These are phyloP conservation scores for Deuterostichococcus epilithicus DNA, from an alignment of 139 green algal species.

Conservation along the genomic window DNA sequence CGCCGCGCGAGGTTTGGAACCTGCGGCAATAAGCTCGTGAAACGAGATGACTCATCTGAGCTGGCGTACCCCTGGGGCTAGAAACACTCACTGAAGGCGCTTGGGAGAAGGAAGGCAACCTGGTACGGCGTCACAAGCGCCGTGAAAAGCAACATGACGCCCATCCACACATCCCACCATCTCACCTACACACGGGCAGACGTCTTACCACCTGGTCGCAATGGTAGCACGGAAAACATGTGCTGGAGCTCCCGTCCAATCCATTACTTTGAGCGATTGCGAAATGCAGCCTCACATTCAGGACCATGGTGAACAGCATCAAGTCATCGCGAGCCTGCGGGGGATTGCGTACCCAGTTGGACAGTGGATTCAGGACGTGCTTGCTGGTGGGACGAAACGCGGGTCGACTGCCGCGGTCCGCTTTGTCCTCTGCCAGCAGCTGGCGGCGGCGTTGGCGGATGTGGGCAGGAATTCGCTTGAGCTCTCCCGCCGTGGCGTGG, in stretches of 20 bases:
- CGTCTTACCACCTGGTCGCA: not conserved
- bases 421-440: not conserved
- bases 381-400: not conserved
- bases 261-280: no score
- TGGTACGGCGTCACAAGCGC: slow-evolving; percentile 16
- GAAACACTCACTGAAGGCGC: not conserved
- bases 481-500: not conserved
- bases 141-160: slow-evolving; percentile 7
- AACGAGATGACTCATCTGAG: no score
- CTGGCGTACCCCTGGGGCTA: no score
- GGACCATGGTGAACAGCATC: no score
- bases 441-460: not conserved
- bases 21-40: no score
- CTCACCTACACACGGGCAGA: not conserved
- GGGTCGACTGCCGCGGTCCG: not conserved
- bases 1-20: no score
- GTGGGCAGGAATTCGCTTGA: not conserved
- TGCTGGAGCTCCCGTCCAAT: no score
- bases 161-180: slow-evolving; percentile 7
- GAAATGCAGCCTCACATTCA: no score
- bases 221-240: not conserved
- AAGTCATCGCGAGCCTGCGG: no score
- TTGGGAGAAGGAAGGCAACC: slow-evolving; percentile 2
- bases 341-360: not conserved
- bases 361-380: not conserved